Base-by-base conservation (phyloP, 2,329 filamentous ascomycete genomes). In the Scedosporium dehoogii region DNA sequence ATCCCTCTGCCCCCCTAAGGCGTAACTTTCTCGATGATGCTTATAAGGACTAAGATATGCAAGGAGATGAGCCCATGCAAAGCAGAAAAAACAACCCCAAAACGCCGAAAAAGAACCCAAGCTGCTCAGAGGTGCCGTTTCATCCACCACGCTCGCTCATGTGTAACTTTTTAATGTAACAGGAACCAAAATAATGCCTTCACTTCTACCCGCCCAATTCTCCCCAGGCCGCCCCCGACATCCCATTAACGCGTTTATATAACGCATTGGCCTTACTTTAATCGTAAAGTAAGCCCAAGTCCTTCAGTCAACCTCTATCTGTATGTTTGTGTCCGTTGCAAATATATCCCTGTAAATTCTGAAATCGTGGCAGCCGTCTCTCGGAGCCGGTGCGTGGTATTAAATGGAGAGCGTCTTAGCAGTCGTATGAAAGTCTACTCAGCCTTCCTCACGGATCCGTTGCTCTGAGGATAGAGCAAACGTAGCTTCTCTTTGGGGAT, bases 401-500 rank as follows among this genome's bases (percentile, higher is more conserved):
- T 48, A 6, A 6, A 48, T 48, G 44, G 44, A 12, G 14, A 23
- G 44, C 14, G 33, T 38, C 33, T n/a, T 21, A 48, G n/a, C 44
- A 18, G 44, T 48, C 21, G 16, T 6, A 23, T 21, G 21, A 48
- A 23, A 18, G 44, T 29, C 48, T 51, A 61, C 27, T 41, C 38
- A n/a, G n/a, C 44, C 59, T 61, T 61, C 59, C 55, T 61, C 59
- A 29, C 41, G 12, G 58, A 23, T 14, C 59, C 59, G 33, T 61
- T 61, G 12, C 56, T 42, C 21, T 58, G 44, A 62, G 70, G 71
- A 76, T 74, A 18, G 70, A 84, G 85, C 68, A 81, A 81, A 58
- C 77, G 68, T 72, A 83, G 82, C 76, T 87, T 87, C 66, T 83
- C 80, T 66, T 75, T 73, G 10, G 85, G 85, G 64, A 99, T 97